Base-by-base conservation (phyloP, 1,284 basidiomycete genomes). In the Pyrrhoderma noxium region DNA sequence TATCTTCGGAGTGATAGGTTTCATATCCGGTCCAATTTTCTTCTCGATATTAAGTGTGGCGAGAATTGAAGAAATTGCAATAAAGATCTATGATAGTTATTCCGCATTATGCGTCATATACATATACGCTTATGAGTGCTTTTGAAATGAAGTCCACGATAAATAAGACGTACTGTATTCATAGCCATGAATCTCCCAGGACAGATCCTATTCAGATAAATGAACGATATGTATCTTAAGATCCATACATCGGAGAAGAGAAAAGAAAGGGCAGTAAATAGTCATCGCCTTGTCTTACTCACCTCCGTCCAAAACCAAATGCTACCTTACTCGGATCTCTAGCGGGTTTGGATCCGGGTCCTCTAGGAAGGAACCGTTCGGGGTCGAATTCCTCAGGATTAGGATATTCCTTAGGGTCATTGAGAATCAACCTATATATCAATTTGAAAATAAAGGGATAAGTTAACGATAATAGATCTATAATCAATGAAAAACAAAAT, bases 371-470 rank as follows among this genome's bases (percentile, higher is more conserved):
- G 40, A 56, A 58, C 4, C 60, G 52, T 41, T 61, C 60, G 5
- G 60, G 60, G 25, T 47, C 49, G 52, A 61, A 61, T 3, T 23
- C 27, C 38, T 54, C 13, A 13, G 59, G 56, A 31, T 61, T 56
- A 14, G 40, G 44, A 51, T 56, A 60, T 11, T 44, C 48, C 18
- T 38, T 44, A 25, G 55, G 50, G 47, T 60, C 56, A 39, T 54
- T 54, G 19, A 52, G 45, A 44, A 62, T 58, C 8, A 54, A 56
- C 52, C 59, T 61, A 23, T 3, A n/a, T n/a, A n/a, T n/a, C n/a
- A n/a, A n/a, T n/a, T n/a, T n/a, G n/a, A n/a, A n/a, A n/a, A n/a
- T n/a, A n/a, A n/a, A n/a, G n/a, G n/a, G n/a, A n/a, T n/a, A n/a
- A n/a, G n/a, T n/a, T n/a, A n/a, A n/a, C n/a, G n/a, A n/a, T n/a